These are phyloP conservation scores for Starmerella apicola DNA, from an alignment of 805 yeast species.

Conservation along the genomic window DNA sequence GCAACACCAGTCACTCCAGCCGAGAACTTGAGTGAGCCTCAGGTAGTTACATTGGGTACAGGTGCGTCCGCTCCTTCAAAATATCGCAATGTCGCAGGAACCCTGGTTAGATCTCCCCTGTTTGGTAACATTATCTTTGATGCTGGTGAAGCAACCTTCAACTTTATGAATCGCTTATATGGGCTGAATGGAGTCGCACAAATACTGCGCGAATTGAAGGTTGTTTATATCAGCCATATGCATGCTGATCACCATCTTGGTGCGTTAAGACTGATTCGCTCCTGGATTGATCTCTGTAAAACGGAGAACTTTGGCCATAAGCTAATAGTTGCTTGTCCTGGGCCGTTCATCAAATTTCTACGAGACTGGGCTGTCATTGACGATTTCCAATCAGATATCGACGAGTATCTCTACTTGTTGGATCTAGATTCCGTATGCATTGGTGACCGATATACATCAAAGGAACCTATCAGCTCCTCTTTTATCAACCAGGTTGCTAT, in stretches of 20 bases:
- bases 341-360: constrained; percentile 56
- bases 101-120: constrained; percentile 59
- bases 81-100: constrained; percentile 74
- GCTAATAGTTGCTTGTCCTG: constrained; percentile 59
- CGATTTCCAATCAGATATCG: constrained; percentile 24
- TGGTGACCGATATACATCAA: constrained; percentile 25
- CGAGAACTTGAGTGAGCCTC: constrained; percentile 26
- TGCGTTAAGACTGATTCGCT: constrained; percentile 49
- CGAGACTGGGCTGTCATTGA: constrained; percentile 44
- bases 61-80: constrained; percentile 85
- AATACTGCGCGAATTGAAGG: constrained; percentile 47
- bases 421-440: constrained; percentile 49
- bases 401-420: constrained; percentile 35
- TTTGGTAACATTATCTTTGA: constrained; percentile 49
- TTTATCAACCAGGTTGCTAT: not conserved
- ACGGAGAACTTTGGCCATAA: constrained; percentile 13
- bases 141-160: constrained; percentile 91
- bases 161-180: constrained; percentile 52
- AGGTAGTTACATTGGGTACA: constrained; percentile 72
- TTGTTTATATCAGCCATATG: constrained; percentile 71
- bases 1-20: not conserved
- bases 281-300: constrained; percentile 37
- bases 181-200: constrained; percentile 34
- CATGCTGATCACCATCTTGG: constrained; percentile 98
- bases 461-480: not conserved